Evolutionary conservation across 2,329 filamentous ascomycete genomes (phyloP).

Genomic region (Graphium sp.): DNA sequence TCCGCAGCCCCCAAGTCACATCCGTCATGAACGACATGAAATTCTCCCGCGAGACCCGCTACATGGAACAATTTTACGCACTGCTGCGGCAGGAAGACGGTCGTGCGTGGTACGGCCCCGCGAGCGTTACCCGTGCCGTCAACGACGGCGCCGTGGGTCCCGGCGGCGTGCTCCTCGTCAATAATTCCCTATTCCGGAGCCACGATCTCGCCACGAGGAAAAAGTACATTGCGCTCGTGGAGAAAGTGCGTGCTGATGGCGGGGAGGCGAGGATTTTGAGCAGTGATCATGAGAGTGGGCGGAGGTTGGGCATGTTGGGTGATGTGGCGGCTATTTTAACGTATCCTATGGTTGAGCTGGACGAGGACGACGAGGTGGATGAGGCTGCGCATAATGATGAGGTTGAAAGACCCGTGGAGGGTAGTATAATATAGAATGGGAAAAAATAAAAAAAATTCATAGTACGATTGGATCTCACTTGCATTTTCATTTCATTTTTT

Average conservation of each 20-base stretch:
- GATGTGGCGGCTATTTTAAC: conserved; percentile 83
- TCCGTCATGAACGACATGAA: conserved; percentile 71
- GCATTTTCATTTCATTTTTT: background rate
- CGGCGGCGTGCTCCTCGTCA: conserved; percentile 72
- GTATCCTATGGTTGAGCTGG: conserved; percentile 69
- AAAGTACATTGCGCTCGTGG: conserved; percentile 71
- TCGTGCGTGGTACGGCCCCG: conserved; percentile 76
- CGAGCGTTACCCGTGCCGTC: conserved; percentile 68
- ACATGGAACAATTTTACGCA: conserved; percentile 73
- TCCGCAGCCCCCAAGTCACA: conserved; percentile 65
- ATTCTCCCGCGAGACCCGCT: conserved; percentile 65
- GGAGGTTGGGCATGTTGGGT: conserved; percentile 65
- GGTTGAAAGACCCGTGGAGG: conserved; percentile 6
- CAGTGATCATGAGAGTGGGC: conserved; percentile 86
- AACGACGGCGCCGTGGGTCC: conserved; percentile 76
- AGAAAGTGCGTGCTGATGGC: conserved; percentile 72
- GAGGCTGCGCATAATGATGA: conserved; percentile 9
- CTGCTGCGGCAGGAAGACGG: conserved; percentile 72
- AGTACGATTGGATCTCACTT: no score
- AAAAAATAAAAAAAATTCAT: no score
- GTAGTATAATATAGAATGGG: conserved; percentile 6
- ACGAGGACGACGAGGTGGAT: conserved; percentile 45
- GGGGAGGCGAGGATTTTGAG: conserved; percentile 74
- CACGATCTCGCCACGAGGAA: conserved; percentile 61
- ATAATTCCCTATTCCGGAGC: conserved; percentile 73